Evolutionary conservation across 2,329 filamentous ascomycete genomes (phyloP).

Genomic region (Cladosporium oxysporum): DNA sequence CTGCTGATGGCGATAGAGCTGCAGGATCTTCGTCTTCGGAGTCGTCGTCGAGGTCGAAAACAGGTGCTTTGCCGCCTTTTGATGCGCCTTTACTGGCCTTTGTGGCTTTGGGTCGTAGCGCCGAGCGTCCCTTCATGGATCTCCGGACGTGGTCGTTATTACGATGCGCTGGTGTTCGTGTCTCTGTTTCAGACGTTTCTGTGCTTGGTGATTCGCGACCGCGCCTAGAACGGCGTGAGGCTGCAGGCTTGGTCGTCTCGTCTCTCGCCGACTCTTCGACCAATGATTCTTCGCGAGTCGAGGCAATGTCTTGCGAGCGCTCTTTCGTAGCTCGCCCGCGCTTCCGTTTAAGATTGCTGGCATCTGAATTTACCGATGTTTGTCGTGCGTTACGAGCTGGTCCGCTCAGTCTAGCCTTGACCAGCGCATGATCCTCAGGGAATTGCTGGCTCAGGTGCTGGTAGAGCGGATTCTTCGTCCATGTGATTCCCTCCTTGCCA

Average conservation of each 20-base stretch:
- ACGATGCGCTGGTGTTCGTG: slow-evolving; percentile 27
- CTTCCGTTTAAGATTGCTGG: slow-evolving; percentile 27
- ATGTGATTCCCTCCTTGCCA: slow-evolving; percentile 46
- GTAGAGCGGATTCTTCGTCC: slow-evolving; percentile 47
- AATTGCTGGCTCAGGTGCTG: slow-evolving; percentile 42
- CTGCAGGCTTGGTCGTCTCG: background rate
- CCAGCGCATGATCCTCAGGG: slow-evolving; percentile 29
- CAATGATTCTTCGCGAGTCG: slow-evolving; percentile 14
- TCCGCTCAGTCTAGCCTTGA: slow-evolving; percentile 24
- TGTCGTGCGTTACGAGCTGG: slow-evolving; percentile 18
- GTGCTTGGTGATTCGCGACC: slow-evolving; percentile 15
- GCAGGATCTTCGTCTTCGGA: slow-evolving; percentile 23
- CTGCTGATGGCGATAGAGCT: slow-evolving; percentile 16
- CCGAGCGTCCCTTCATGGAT: slow-evolving; percentile 36
- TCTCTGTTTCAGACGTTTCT: slow-evolving; percentile 17
- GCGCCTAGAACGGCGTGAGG: slow-evolving; percentile 15
- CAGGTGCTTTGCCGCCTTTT: slow-evolving; percentile 33
- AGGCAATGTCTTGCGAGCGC: slow-evolving; percentile 21
- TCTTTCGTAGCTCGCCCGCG: slow-evolving; percentile 23
- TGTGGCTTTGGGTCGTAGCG: slow-evolving; percentile 35
- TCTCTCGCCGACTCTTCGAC: slow-evolving; percentile 16
- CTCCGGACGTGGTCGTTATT: slow-evolving; percentile 25
- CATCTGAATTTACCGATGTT: slow-evolving; percentile 21
- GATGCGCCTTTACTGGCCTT: slow-evolving; percentile 32
- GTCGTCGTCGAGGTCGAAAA: slow-evolving; percentile 30